phyloP scores from a whole-genome alignment of 2,329 filamentous ascomycete species.

The Penicillium crustosum region DNA sequence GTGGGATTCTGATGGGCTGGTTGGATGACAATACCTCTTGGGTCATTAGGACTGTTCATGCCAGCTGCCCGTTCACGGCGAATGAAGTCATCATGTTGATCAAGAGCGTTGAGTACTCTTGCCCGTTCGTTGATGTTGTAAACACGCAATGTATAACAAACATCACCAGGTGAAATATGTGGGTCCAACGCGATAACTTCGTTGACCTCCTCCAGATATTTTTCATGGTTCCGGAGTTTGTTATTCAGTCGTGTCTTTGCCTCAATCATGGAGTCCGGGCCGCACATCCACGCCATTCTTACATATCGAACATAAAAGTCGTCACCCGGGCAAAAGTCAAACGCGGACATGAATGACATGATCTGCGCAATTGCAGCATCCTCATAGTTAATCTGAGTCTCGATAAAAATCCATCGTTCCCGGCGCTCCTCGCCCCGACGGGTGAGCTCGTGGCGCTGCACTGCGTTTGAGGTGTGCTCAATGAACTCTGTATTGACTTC shows the following conservation, averaged over 20 bases:
- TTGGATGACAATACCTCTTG: not conserved
- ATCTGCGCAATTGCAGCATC: not conserved
- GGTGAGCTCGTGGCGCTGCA: not conserved
- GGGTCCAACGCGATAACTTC: slow-evolving; percentile 1
- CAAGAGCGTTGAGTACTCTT: not conserved
- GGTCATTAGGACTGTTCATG: not conserved
- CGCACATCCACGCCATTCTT: not conserved
- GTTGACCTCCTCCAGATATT: not conserved
- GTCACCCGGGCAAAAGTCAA: not conserved
- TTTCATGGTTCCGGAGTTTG: not conserved
- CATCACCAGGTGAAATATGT: not conserved
- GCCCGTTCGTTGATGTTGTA: not conserved
- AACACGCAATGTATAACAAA: not conserved
- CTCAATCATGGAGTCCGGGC: not conserved
- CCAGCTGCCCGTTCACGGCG: not conserved
- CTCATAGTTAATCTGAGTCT: not conserved
- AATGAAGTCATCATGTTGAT: not conserved
- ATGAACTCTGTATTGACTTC: not conserved
- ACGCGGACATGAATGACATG: not conserved
- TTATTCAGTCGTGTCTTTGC: not conserved
- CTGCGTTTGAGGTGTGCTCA: too few relatives aligned
- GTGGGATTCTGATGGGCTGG: not conserved
- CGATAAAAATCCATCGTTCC: not conserved
- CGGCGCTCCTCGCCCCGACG: not conserved
- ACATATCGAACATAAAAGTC: not conserved